Base-by-base conservation (phyloP, 2,329 filamentous ascomycete genomes). In the Phyllosticta citribraziliensis region DNA sequence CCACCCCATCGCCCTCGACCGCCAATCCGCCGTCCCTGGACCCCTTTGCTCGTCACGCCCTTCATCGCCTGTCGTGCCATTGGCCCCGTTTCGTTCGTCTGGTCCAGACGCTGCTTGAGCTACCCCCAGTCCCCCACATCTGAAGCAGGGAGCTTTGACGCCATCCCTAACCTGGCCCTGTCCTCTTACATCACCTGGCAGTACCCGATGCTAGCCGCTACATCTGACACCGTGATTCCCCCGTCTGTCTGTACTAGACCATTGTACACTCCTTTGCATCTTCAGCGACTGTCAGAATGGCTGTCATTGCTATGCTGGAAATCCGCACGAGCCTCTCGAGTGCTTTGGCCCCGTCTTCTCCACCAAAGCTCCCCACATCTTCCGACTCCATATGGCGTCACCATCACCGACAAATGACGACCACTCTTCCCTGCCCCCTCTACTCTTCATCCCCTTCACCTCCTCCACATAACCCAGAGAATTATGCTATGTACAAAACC, bases 401-500 rank as follows among this genome's bases (percentile, higher is more conserved):
- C 40, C 2, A 47, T 47, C 40, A 47, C 40, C 40, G 5, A 30
- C 3, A 30, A 6, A n/a, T n/a, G 14, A 47, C 40, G 14, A 47
- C 40, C 14, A 17, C 40, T 47, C 40, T 17, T 47, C 27, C 53
- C 35, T 60, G 50, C 9, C 35, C 52, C 47, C 25, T 60, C 53
- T 60, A 52, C 24, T 54, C 53, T 14, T 54, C 19, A 50, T 12
- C 25, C 33, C 53, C 10, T 50, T 25, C 52, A 22, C 58, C 58
- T 60, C 53, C 24, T 24, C 40, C 51, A n/a, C 40, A 14, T 24
- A 56, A 17, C 40, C 58, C 40, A 52, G 25, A 60, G 20, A 60
- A 60, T 47, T 47, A 47, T 47, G 58, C 58, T 60, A 60, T 60
- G 40, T 60, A 60, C 58, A 60, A 54, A 30, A 30, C 27, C 27